Evolutionary conservation across 2,329 filamentous ascomycete species (phyloP), one percentile per base, ranked within the genome.

Genomic region (Cladosporium austrohemisphaericum): DNA sequence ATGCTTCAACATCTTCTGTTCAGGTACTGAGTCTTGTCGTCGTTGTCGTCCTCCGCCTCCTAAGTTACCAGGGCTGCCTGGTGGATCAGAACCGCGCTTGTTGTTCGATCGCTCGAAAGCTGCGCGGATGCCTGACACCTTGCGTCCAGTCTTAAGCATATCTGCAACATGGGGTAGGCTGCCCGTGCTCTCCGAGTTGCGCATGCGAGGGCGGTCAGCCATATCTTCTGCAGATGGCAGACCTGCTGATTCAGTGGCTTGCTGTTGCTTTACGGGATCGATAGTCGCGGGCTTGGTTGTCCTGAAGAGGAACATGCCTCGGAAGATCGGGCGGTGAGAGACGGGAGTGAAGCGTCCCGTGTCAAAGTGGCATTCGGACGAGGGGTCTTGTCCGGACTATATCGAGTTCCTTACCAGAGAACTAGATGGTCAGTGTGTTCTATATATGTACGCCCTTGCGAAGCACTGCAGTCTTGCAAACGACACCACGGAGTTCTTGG

Each of bases 91-190:
- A n/a, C n/a, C n/a, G n/a, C n/a, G n/a, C n/a, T n/a, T n/a, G n/a
- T 19, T 22, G 11, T 47, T 38, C 13, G 44, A 14, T 10, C 44
- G 44, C 25, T 47, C 44, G 13, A 47, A 38, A 20, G 33, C 44
- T 14, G 44, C 35, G 23, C 23, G 33, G 18, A 47, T 38, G 22
- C 44, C 44, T 29, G 32, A 37, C 16, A 38, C 44, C 25, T 41
- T 41, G 5, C 38, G 38, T 5, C 26, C 25, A 1, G 38, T 10
- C 26, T 31, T 41, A 18, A 22, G 16, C 38, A 41, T 41, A 16
- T 41, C 26, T 23, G 37, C 37, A 4, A 40, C 37, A 16, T 40
- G 37, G 9, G 37, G 22, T 14, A 25, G n/a, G 22, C 5, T 40
- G n/a, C 37, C 37, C 31, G 38, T 9, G 18, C 25, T 41, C 16